phyloP scores from a whole-genome alignment of 2,329 filamentous ascomycete genomes.

The Verticillium longisporum region DNA sequence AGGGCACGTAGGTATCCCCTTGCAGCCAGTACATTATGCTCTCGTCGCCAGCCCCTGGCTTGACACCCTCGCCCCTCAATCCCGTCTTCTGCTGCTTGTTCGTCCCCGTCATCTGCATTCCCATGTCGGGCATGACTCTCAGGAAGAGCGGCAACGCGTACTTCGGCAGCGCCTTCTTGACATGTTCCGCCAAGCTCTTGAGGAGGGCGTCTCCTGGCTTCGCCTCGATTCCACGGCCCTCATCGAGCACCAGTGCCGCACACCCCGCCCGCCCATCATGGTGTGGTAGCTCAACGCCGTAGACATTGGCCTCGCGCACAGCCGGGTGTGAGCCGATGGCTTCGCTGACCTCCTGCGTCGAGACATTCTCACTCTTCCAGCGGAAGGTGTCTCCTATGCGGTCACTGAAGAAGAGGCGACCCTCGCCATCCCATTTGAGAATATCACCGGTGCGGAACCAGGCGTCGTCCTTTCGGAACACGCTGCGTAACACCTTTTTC shows the following conservation, averaged over 20 bases:
- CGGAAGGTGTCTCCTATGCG: slow-evolving; percentile 72
- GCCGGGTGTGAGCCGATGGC: slow-evolving; percentile 59
- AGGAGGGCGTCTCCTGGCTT: slow-evolving; percentile 38
- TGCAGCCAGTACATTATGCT: slow-evolving; percentile 59
- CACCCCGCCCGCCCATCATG: slow-evolving; percentile 84
- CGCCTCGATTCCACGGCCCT: slow-evolving; percentile 25
- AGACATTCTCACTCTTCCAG: slow-evolving; percentile 81
- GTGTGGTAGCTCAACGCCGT: slow-evolving; percentile 70
- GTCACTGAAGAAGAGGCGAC: slow-evolving; percentile 73
- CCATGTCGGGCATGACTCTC: slow-evolving; percentile 51
- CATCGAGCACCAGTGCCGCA: slow-evolving; percentile 58
- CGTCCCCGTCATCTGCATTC: slow-evolving; percentile 67
- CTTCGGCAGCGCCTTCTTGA: slow-evolving; percentile 51
- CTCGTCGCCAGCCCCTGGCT: slow-evolving; percentile 46
- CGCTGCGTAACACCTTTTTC: slow-evolving; percentile 67
- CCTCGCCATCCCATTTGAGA: slow-evolving; percentile 62
- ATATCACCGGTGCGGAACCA: slow-evolving; percentile 86
- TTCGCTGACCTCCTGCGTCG: slow-evolving; percentile 75
- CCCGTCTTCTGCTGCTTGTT: slow-evolving; percentile 82
- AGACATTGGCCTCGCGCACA: slow-evolving; percentile 77
- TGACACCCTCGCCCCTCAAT: slow-evolving; percentile 66
- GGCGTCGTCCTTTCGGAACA: slow-evolving; percentile 68
- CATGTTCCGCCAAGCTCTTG: slow-evolving; percentile 55
- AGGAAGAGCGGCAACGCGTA: slow-evolving; percentile 77
- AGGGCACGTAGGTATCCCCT: slow-evolving; percentile 59